These are phyloP conservation scores for Cyberlindnera euphorbiiphila DNA, from an alignment of 805 yeast genomes.

Conservation along the genomic window DNA sequence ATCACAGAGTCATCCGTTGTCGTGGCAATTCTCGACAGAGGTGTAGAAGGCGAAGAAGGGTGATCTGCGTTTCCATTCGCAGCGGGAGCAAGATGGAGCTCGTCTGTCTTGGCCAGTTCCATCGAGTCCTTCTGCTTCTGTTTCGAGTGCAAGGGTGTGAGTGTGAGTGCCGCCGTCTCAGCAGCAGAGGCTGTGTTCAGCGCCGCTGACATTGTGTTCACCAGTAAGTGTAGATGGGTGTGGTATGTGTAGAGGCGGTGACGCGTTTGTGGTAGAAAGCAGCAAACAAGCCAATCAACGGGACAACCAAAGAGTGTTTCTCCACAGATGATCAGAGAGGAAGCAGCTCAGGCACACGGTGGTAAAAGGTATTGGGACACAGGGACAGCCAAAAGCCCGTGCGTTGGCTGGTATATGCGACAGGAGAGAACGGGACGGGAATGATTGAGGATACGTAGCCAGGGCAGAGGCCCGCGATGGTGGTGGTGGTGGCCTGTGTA, in stretches of 20 bases:
- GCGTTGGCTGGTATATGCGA: too few relatives aligned
- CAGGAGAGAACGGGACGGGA: not conserved
- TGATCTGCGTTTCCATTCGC: not conserved
- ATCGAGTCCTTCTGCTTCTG: not conserved
- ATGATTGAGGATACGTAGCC: too few relatives aligned
- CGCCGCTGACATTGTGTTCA: not conserved
- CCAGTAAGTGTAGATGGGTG: not conserved
- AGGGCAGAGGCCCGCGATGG: too few relatives aligned
- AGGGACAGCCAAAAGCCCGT: too few relatives aligned
- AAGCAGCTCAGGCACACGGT: too few relatives aligned
- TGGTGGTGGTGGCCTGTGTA: too few relatives aligned
- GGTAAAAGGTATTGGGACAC: too few relatives aligned
- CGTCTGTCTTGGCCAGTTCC: not conserved
- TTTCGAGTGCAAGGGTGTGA: not conserved
- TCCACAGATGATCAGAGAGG: too few relatives aligned
- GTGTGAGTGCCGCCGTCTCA: not conserved
- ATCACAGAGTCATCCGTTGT: slow-evolving; percentile 26
- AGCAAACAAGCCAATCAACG: too few relatives aligned
- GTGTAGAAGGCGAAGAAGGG: slow-evolving; percentile 14
- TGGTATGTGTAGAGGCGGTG: too few relatives aligned
- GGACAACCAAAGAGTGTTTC: too few relatives aligned
- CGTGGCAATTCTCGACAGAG: slow-evolving; percentile 23
- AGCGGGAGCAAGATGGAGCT: not conserved
- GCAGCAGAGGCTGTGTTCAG: not conserved
- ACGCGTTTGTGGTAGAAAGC: too few relatives aligned